Conservation (phyloP, 495 filamentous ascomycete species). For the Aspergillus avenaceus region DNA sequence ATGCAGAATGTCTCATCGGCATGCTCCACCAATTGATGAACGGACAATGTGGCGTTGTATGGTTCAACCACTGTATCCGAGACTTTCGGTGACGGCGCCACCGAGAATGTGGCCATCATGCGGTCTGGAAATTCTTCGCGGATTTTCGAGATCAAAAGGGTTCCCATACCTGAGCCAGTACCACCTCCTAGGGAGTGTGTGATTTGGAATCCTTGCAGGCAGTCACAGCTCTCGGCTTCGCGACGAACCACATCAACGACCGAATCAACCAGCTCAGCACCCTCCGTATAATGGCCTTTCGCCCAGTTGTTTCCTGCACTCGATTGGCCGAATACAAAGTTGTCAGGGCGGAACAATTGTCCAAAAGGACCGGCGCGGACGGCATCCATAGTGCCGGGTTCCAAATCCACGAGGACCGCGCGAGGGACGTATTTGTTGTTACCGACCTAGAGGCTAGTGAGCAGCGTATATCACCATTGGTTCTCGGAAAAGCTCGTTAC, state of each 20-base stretch:
- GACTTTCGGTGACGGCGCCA: conserved; percentile 97
- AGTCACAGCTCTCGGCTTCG: conserved; percentile 98
- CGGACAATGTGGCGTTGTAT: conserved; percentile 98
- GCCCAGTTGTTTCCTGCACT: conserved; percentile 99
- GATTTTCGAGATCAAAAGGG: conserved; percentile 99
- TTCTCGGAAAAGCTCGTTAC: conserved; percentile 45
- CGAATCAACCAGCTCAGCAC: conserved; percentile 97
- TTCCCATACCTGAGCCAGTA: conserved; percentile 99
- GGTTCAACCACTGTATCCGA: conserved; percentile 99
- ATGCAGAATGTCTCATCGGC: conserved; percentile 99
- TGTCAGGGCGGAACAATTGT: conserved; percentile 99
- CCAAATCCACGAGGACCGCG: conserved; percentile 98
- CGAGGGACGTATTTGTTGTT: conserved; percentile 99
- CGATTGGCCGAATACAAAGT: conserved; percentile 99
- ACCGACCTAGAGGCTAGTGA: conserved; percentile 59
- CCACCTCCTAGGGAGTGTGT: conserved; percentile 99
- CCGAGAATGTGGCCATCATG: conserved; percentile 99
- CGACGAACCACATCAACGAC: conserved; percentile 98
- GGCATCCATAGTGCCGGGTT: conserved; percentile 97
- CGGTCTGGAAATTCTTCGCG: conserved; percentile 99
- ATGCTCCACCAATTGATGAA: conserved; percentile 99
- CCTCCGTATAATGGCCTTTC: conserved; percentile 99
- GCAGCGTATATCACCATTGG: conserved; percentile 1
- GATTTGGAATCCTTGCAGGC: conserved; percentile 99
- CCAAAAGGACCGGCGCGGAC: conserved; percentile 98